Conservation (phyloP, 2,329 filamentous ascomycete species). For the Talaromyces marneffei region DNA sequence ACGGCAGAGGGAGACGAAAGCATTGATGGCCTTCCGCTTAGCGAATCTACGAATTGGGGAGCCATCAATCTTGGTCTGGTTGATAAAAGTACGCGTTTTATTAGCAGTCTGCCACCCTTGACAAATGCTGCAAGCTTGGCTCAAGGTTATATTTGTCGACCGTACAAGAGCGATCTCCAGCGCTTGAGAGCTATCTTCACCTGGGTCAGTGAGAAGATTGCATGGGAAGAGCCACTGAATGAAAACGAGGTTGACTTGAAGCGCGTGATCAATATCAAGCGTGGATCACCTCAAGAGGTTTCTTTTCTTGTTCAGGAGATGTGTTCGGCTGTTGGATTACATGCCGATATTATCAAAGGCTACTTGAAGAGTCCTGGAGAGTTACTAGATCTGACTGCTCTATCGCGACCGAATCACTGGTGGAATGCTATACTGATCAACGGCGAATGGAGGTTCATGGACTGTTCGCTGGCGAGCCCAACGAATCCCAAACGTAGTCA, state of each 20-base stretch:
- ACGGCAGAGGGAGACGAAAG: slow-evolving; percentile 85
- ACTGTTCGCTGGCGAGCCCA: slow-evolving; percentile 84
- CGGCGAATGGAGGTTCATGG: slow-evolving; percentile 92
- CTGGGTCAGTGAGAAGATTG: slow-evolving; percentile 91
- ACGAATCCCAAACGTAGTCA: slow-evolving; percentile 74
- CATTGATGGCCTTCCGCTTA: slow-evolving; percentile 75
- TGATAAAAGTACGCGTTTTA: slow-evolving; percentile 91
- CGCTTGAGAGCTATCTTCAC: slow-evolving; percentile 90
- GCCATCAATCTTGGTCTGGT: slow-evolving; percentile 76
- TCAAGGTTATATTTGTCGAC: slow-evolving; percentile 86
- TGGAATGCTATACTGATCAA: slow-evolving; percentile 95
- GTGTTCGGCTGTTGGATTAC: slow-evolving; percentile 82
- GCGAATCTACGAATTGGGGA: slow-evolving; percentile 73
- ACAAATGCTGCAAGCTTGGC: slow-evolving; percentile 77
- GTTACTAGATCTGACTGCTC: slow-evolving; percentile 67
- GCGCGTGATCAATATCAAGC: slow-evolving; percentile 74
- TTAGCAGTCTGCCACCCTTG: slow-evolving; percentile 73
- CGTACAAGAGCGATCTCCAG: slow-evolving; percentile 91
- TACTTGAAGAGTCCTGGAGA: slow-evolving; percentile 91
- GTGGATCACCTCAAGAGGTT: slow-evolving; percentile 84
- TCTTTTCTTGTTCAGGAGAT: slow-evolving; percentile 84
- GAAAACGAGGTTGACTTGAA: slow-evolving; percentile 70
- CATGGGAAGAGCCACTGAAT: slow-evolving; percentile 92
- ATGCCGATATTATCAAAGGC: slow-evolving; percentile 79
- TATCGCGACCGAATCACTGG: slow-evolving; percentile 90